Percentiles rank a stretch among this genome's conserved stretches.
Conservation (phyloP, 176 grass and related monocot genomes). For the Paspalum notatum region DNA sequence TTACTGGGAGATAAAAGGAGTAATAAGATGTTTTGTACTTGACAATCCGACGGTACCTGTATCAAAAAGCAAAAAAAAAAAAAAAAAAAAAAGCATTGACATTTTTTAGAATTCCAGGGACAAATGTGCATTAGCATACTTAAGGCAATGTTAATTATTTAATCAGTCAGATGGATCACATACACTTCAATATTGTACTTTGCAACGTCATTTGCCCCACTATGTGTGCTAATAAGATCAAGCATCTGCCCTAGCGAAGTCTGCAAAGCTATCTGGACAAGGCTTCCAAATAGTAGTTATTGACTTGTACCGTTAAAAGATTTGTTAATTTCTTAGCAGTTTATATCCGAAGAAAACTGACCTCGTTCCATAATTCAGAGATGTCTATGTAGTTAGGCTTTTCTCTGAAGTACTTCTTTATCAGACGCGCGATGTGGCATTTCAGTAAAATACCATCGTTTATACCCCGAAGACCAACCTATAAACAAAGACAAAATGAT, state of each 20-base stretch:
- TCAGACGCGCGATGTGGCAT: conserved; percentile 39
- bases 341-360: background rate
- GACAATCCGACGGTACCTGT: conserved; percentile 62
- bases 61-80: too few species aligned
- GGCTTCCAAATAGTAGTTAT: background rate
- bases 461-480: conserved; percentile 62
- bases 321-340: background rate
- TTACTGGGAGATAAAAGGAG: conserved; percentile 72
- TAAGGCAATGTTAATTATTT: background rate
- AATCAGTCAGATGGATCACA: conserved; percentile 4
- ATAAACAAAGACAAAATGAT: background rate
- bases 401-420: conserved; percentile 58
- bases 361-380: conserved; percentile 55
- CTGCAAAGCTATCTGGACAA: conserved; percentile 53
- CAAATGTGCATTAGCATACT: background rate
- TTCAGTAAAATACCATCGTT: conserved; percentile 65
- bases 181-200: conserved; percentile 63
- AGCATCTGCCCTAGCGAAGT: conserved; percentile 69
- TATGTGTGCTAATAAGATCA: conserved; percentile 59
- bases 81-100: too few species aligned
- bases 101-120: background rate
- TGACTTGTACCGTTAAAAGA: background rate
- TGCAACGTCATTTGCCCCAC: conserved; percentile 39
- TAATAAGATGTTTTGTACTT: conserved; percentile 70
- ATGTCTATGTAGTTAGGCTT: conserved; percentile 48